Evolutionary conservation across 306 rosid species (phyloP), one percentile per base, ranked within the genome.

Genomic region (Pyrus communis): DNA sequence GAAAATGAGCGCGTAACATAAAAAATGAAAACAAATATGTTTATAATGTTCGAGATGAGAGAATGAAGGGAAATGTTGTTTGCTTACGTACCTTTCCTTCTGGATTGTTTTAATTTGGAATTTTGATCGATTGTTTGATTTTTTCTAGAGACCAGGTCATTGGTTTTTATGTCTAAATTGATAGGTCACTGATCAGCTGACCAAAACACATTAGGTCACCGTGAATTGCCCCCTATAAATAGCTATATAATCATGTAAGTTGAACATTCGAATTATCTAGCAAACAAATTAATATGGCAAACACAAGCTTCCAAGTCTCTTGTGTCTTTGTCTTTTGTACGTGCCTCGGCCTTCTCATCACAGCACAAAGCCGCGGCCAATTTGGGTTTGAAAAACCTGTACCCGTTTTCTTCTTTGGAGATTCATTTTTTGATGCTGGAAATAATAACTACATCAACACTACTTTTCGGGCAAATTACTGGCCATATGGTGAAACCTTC

Each of bases 381-480:
- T n/a, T 15, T 28, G 42, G 22, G 22, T 31, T 63, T 8, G 42
- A 63, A 21, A 27, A 87, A 2, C 69, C 57, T 6, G 79, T 27
- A 4, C 69, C 91, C 5, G 15, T 88, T 54, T 88, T 86, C 76
- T 76, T 87, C 43, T 89, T 92, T 28, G 96, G 96, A 17, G 96
- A 92, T 72, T 92, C 93, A 3, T 1, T 81, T 6, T 85, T 75
- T 45, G 97, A 92, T 59, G 33, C n/a, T 17, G 97, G 96, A 35
- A 92, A 88, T 75, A 88, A 88, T 69, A 52, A 88, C 52, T 87
- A 88, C 77, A 78, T 88, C 51, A 61, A 71, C 71, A 71, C 87
- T n/a, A 31, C 69, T 2, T 12, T 3, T 2, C 25, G 28, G 66
- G 81, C 79, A 10, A 73, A 80, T 23, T 31, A n/a, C 11, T 77